Evolutionary conservation across 2,329 filamentous ascomycete genomes (phyloP).

Genomic region (Neonectria punicea): DNA sequence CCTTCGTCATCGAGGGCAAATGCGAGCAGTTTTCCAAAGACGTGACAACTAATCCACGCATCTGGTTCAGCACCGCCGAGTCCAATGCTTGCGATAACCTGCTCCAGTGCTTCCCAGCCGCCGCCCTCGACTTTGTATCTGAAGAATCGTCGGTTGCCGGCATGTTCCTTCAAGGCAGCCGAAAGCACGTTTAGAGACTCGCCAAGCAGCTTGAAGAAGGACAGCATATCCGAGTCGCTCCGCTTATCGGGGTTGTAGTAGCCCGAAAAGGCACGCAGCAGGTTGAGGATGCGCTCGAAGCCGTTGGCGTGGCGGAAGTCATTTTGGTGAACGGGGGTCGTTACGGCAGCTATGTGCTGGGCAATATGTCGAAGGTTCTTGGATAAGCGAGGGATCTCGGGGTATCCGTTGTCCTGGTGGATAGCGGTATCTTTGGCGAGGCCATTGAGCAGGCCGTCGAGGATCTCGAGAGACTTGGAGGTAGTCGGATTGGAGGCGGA

Average conservation of each 20-base stretch:
- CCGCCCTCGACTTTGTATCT: conserved; percentile 77
- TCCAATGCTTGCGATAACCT: conserved; percentile 75
- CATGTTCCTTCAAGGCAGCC: conserved; percentile 79
- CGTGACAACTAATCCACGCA: conserved; percentile 72
- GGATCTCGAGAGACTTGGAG: conserved; percentile 70
- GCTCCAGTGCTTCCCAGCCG: conserved; percentile 82
- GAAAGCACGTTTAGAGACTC: conserved; percentile 79
- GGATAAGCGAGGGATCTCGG: conserved; percentile 59
- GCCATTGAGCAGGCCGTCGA: conserved; percentile 64
- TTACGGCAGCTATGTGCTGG: conserved; percentile 65
- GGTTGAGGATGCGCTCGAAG: conserved; percentile 77
- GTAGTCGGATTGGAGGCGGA: conserved; percentile 66
- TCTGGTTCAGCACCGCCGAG: conserved; percentile 74
- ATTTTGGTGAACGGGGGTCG: conserved; percentile 71
- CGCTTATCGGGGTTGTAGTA: conserved; percentile 77
- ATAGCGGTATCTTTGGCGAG: conserved; percentile 51
- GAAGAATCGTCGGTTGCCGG: conserved; percentile 91
- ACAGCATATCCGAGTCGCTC: conserved; percentile 69
- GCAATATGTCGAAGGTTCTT: conserved; percentile 72
- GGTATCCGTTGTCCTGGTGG: conserved; percentile 55
- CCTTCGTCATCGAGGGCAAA: conserved; percentile 84
- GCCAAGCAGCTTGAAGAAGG: conserved; percentile 76
- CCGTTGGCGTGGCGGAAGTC: conserved; percentile 84
- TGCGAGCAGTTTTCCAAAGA: conserved; percentile 84
- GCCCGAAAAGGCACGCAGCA: conserved; percentile 76